Evolutionary conservation across 352 stramenopile species (phyloP).

Genomic region (Phytophthora kernoviae): DNA sequence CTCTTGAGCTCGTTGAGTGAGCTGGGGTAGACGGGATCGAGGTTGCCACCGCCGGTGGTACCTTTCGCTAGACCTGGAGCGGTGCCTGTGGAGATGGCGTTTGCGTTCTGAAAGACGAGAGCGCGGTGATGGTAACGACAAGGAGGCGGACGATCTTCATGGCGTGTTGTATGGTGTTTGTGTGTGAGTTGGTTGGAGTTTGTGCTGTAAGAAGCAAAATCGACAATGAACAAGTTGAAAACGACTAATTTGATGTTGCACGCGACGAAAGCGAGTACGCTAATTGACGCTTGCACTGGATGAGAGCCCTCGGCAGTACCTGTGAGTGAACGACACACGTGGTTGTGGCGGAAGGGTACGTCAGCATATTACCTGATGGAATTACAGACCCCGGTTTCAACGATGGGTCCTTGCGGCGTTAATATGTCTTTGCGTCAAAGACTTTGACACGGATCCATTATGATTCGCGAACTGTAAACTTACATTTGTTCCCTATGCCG

Average conservation of each 20-base stretch:
- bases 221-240: slow-evolving; percentile 7
- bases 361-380: slow-evolving; percentile 5
- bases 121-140: slow-evolving; percentile 14
- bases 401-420: too few species aligned
- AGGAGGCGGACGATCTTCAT: slow-evolving; percentile 15
- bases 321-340: neutral
- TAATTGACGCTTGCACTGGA: too few species aligned
- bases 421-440: too few species aligned
- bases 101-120: slow-evolving; percentile 31
- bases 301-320: too few species aligned
- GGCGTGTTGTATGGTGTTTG: slow-evolving; percentile 1
- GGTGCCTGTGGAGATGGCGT: slow-evolving; percentile 39
- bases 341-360: slow-evolving; percentile 5
- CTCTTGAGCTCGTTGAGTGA: slow-evolving; percentile 42
- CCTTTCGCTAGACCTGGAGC: slow-evolving; percentile 16
- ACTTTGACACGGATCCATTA: too few species aligned
- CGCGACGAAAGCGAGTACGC: too few species aligned
- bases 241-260: too few species aligned
- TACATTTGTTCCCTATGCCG: too few species aligned
- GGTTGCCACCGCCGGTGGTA: slow-evolving; percentile 41
- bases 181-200: neutral
- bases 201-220: slow-evolving; percentile 7
- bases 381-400: neutral
- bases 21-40: slow-evolving; percentile 38
- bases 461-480: too few species aligned